Base-by-base conservation (phyloP, 495 filamentous ascomycete species). In the Haplographium delicatum region DNA sequence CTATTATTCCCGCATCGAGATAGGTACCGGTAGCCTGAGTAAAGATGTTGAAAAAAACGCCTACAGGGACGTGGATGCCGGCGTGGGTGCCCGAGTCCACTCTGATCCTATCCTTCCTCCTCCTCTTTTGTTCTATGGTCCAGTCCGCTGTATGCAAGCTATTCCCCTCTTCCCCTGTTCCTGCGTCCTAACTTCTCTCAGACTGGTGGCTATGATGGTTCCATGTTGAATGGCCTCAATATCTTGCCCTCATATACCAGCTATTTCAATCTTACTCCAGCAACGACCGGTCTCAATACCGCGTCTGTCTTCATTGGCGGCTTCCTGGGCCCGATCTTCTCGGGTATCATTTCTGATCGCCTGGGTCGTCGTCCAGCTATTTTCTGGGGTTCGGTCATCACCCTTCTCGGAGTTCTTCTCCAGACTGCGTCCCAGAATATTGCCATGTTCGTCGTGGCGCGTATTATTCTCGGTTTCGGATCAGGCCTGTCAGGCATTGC, bases 171-270 rank as follows among this genome's bases (percentile, higher is more conserved):
- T 5, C 15, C 6, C 47, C 46, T 47, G 19, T 28, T 43, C 30
- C n/a, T 22, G 4, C 28, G 23, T 44, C 18, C 33, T 47, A 7
- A 48, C 43, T 19, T 10, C n/a, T 67, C 33, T 38, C 67, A 22
- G 74, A 79, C 55, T 47, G 48, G 13, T 56, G 74, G 72, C 4
- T 78, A 75, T 55, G 74, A 78, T 49, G 69, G 71, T 19, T 75
- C 72, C 4, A 72, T 75, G 68, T 30, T 75, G 47, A 78, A 78
- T 46, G 73, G 73, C 1, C 65, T 79, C 25, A 77, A 78, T 39
- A 77, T 78, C 44, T 55, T 79, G 1, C 70, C 72, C 1, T 65
- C 60, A 5, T 79, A 78, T 46, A 69, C 62, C 3, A 62, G 73
- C 24, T 78, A 78, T 56, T 79, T 78, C 64, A 45, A 68, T n/a